These are phyloP conservation scores for Centrapalus pauciflorus DNA, from an alignment of 129 eudicot species.

Conservation along the genomic window DNA sequence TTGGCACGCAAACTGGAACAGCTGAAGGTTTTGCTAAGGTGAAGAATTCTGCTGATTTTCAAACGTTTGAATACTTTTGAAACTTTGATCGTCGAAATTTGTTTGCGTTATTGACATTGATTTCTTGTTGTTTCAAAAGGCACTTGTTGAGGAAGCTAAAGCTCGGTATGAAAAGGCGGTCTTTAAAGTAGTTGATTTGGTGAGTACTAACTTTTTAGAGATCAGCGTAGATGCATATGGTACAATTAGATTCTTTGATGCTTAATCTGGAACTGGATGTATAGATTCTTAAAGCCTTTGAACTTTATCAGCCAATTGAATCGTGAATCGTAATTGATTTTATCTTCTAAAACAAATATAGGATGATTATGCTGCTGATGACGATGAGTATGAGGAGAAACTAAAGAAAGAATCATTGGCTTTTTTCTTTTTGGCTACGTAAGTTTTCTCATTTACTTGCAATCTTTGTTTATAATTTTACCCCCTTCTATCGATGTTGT, in stretches of 20 bases:
- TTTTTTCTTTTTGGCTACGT: constrained; percentile 94
- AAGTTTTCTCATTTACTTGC: constrained; percentile 25
- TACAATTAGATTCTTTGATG: constrained; percentile 15
- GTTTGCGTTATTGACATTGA: constrained; percentile 14
- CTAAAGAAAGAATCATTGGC: constrained; percentile 85
- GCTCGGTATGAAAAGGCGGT: constrained; percentile 83
- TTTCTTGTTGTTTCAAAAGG: constrained; percentile 43
- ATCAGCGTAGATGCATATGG: constrained; percentile 3
- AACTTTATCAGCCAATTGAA: not conserved
- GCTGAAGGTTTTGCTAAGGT: constrained; percentile 99
- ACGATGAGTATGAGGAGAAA: constrained; percentile 82
- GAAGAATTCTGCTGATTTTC: not conserved
- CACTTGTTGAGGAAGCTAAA: constrained; percentile 92
- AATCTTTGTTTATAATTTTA: not conserved
- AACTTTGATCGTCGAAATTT: not conserved
- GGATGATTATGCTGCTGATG: constrained; percentile 99
- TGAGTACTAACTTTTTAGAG: constrained; percentile 30
- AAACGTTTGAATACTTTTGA: not conserved
- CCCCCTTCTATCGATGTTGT: not conserved
- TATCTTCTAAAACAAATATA: constrained; percentile 22
- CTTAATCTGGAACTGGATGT: constrained; percentile 2
- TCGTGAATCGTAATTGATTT: not conserved
- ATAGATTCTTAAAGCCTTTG: constrained; percentile 4
- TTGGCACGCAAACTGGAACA: constrained; percentile 96
- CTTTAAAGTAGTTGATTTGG: constrained; percentile 82